These are phyloP conservation scores for Alternaria sp. DNA, from an alignment of 2,329 filamentous ascomycete species.

Conservation along the genomic window DNA sequence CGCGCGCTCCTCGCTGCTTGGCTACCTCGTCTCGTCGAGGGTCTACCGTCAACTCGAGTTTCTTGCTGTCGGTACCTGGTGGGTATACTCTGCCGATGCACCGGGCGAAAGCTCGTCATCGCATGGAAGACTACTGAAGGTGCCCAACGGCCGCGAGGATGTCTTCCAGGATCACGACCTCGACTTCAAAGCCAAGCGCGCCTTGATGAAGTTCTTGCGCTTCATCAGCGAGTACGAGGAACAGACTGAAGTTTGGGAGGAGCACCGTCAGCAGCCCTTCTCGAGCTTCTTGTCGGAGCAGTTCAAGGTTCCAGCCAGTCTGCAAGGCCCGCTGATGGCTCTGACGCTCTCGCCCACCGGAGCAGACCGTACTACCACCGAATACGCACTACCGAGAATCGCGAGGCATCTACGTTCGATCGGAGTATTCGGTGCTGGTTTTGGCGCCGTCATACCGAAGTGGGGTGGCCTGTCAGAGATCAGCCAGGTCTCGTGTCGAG, in stretches of 20 bases:
- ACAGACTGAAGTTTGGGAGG: constrained; percentile 65
- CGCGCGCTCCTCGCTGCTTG: constrained; percentile 77
- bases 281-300: constrained; percentile 62
- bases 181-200: constrained; percentile 79
- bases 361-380: constrained; percentile 62
- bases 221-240: constrained; percentile 78
- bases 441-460: constrained; percentile 88
- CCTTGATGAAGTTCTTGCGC: constrained; percentile 91
- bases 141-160: constrained; percentile 90
- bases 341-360: constrained; percentile 75
- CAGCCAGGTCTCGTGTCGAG: constrained; percentile 87
- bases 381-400: constrained; percentile 75
- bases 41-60: constrained; percentile 92
- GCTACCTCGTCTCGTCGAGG: constrained; percentile 83
- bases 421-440: constrained; percentile 85
- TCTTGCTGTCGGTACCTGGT: constrained; percentile 90
- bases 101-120: not conserved
- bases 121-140: constrained; percentile 62
- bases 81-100: constrained; percentile 64
- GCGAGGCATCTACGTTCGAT: constrained; percentile 83
- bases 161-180: constrained; percentile 81
- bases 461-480: constrained; percentile 92
- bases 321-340: constrained; percentile 71
- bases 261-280: constrained; percentile 62
- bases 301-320: constrained; percentile 64